These are phyloP conservation scores for Pochonia chlamydosporia DNA, from an alignment of 2,329 filamentous ascomycete genomes.

Conservation along the genomic window DNA sequence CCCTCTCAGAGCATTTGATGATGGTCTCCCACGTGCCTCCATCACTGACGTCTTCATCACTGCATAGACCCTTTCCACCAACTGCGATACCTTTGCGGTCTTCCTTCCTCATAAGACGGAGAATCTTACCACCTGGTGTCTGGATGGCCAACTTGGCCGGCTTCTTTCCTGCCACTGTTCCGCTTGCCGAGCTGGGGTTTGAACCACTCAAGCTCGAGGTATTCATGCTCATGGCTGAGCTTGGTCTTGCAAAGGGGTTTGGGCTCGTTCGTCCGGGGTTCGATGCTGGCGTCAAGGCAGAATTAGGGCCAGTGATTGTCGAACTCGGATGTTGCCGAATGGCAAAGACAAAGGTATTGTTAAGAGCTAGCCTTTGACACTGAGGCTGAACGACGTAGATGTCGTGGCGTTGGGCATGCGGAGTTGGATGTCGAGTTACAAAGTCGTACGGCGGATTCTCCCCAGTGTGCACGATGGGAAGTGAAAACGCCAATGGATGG, in stretches of 20 bases:
- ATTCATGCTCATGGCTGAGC: slow-evolving; percentile 60
- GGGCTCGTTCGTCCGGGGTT: slow-evolving; percentile 48
- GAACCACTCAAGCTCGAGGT: slow-evolving; percentile 52
- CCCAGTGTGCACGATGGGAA: slow-evolving; percentile 87
- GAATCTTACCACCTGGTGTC: slow-evolving; percentile 88
- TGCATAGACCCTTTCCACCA: slow-evolving; percentile 32
- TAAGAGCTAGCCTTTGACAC: slow-evolving; percentile 78
- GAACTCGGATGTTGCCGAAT: slow-evolving; percentile 85
- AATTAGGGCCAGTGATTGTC: slow-evolving; percentile 23
- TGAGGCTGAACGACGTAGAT: slow-evolving; percentile 96
- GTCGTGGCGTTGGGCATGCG: slow-evolving; percentile 94
- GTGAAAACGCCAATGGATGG: slow-evolving; percentile 78
- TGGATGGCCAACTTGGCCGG: slow-evolving; percentile 95
- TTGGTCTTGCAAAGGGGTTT: slow-evolving; percentile 55
- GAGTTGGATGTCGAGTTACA: slow-evolving; percentile 86
- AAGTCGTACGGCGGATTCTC: slow-evolving; percentile 95
- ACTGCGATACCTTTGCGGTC: slow-evolving; percentile 53
- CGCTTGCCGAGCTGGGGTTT: slow-evolving; percentile 48
- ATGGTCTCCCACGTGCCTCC: slow-evolving; percentile 83
- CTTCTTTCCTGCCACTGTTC: slow-evolving; percentile 60
- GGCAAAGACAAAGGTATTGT: slow-evolving; percentile 97
- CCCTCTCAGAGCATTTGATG: slow-evolving; percentile 80
- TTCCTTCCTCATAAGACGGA: slow-evolving; percentile 77
- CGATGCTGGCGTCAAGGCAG: slow-evolving; percentile 37
- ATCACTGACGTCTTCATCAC: slow-evolving; percentile 56